Evolutionary conservation across 257 asterid species (phyloP).

Genomic region (Cynanchum wilfordii): DNA sequence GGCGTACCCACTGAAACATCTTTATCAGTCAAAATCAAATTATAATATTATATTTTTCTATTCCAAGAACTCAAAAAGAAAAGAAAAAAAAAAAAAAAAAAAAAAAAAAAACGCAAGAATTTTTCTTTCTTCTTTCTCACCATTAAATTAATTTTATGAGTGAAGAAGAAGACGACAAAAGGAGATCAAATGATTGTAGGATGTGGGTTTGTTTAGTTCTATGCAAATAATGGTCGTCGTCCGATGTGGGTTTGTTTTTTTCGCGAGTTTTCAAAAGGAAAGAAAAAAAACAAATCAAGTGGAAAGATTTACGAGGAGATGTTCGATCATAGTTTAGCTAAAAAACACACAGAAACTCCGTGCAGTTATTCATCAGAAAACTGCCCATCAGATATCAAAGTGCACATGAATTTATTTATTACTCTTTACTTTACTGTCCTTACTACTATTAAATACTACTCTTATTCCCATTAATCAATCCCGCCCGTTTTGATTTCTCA

Average conservation of each 20-base stretch:
- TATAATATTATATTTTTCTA: not conserved
- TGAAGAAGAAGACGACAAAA: not conserved
- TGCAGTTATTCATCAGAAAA: constrained; percentile 22
- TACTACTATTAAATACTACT: not conserved
- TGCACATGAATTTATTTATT: constrained; percentile 7
- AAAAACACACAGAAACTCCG: not conserved
- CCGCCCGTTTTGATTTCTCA: too few species aligned
- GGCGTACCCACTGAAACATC: constrained; percentile 5
- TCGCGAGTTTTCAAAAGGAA: not conserved
- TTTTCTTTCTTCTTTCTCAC: not conserved
- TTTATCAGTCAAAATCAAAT: constrained; percentile 11
- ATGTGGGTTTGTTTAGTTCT: not conserved
- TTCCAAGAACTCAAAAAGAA: not conserved
- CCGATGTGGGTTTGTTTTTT: not conserved
- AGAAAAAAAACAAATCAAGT: constrained; percentile 15
- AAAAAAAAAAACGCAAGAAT: not conserved
- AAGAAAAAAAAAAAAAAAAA: too few species aligned
- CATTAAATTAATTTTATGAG: not conserved
- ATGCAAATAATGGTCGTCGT: not conserved
- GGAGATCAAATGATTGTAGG: constrained; percentile 5
- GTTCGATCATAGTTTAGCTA: not conserved
- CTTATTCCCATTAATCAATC: too few species aligned
- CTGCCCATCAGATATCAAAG: constrained; percentile 10
- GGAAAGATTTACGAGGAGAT: constrained; percentile 11
- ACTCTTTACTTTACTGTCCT: not conserved